A percentile compares a stretch with the other conserved stretches of the same genome.
Evolutionary conservation across 73 alveolate species (phyloP).

Genomic region (Paramecium sonneborni): DNA sequence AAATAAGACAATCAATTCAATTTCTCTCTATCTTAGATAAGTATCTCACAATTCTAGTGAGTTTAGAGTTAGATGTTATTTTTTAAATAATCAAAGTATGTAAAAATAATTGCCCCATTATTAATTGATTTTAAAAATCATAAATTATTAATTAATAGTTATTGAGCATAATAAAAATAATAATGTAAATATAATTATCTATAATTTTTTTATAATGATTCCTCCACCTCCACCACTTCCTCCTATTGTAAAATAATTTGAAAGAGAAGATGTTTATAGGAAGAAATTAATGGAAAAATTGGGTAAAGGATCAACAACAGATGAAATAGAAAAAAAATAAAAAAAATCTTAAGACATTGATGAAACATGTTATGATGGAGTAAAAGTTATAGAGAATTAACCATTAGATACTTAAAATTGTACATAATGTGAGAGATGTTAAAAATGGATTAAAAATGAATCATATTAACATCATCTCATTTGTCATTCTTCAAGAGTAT

Average conservation of each 20-base stretch:
- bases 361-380: slow-evolving; percentile 8
- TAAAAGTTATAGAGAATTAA: neutral
- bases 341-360: neutral
- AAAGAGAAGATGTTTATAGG: neutral
- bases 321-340: neutral
- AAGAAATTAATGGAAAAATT: neutral
- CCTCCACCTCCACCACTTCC: slow-evolving; percentile 62
- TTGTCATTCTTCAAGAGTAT: slow-evolving; percentile 15
- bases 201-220: neutral
- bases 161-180: neutral
- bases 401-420: neutral
- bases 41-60: neutral
- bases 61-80: neutral
- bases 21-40: neutral
- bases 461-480: neutral
- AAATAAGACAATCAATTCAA: neutral
- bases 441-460: slow-evolving; percentile 48
- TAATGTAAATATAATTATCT: neutral
- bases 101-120: neutral
- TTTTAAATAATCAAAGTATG: neutral
- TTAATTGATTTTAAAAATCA: neutral
- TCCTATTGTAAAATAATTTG: neutral
- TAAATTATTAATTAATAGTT: neutral
- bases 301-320: neutral
- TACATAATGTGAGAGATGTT: slow-evolving; percentile 30